Base-by-base conservation (phyloP, 441 rosid genomes). In the Aleurites moluccanus region DNA sequence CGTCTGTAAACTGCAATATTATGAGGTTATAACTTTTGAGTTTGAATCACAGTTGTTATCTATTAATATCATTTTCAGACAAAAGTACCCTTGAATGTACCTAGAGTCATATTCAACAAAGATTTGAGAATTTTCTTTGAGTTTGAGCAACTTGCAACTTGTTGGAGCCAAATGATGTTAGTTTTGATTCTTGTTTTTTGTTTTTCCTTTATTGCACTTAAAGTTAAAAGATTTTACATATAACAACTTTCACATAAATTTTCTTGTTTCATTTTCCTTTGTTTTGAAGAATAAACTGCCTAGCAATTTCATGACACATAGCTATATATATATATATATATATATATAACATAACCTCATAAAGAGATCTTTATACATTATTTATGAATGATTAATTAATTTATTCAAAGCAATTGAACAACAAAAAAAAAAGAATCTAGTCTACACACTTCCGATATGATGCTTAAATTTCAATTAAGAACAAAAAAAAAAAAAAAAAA, bases 291-390 rank as follows among this genome's bases (percentile, higher is more conserved):
- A 65, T 42, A 42, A 21, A 10, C 44, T 62, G 66, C 44, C 13
- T 30, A 15, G 42, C 44, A 62, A 5, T 30, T 30, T 2, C 1
- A 18, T 33, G 23, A 62, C 44, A 62, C 44, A 4, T 62, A 62
- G 33, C 33, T 30, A 30, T 30, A 30, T n/a, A n/a, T n/a, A n/a
- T n/a, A n/a, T n/a, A n/a, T n/a, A n/a, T n/a, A n/a, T n/a, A n/a
- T n/a, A n/a, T n/a, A n/a, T n/a, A n/a, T n/a, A n/a, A n/a, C n/a
- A n/a, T 62, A 62, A 10, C 44, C 20, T 47, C 35, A 44, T 10
- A 66, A 66, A 66, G 70, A 45, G 70, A n/a, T 66, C 4, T 50
- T 60, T 49, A 42, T 28, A 52, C 23, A 69, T 50, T 69, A 66
- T 21, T 1, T 9, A 60, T 40, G 23, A n/a, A 56, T 57, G 57